Conservation (phyloP, 257 asterid species). For the Primulina huaijiensis region DNA sequence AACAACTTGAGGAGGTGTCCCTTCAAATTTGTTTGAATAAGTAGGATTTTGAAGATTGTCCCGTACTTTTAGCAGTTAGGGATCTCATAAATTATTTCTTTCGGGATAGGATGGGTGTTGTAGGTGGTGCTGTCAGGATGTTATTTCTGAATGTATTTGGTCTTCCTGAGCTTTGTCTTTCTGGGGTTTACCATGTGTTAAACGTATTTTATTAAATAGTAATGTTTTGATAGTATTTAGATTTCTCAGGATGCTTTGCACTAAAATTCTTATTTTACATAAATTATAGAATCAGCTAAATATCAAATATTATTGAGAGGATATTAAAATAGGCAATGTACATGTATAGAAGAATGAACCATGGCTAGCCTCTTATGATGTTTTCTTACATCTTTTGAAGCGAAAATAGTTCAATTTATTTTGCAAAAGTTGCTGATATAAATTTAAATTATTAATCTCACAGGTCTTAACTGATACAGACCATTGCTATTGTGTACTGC, state of each 20-base stretch:
- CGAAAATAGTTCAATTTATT: too few species aligned
- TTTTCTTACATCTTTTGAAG: not conserved
- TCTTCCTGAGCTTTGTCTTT: not conserved
- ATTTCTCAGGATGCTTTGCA: not conserved
- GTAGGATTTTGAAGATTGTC: not conserved
- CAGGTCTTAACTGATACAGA: conserved; percentile 96
- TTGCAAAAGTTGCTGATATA: not conserved
- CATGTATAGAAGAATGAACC: not conserved
- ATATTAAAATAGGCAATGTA: too few species aligned
- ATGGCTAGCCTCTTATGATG: not conserved
- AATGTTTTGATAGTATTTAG: not conserved
- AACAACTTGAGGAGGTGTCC: too few species aligned
- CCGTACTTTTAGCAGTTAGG: not conserved
- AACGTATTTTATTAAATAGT: not conserved
- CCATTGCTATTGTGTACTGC: conserved; percentile 92
- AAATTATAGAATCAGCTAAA: not conserved
- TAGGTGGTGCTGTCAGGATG: not conserved
- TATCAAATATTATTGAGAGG: not conserved
- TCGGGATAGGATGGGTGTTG: not conserved
- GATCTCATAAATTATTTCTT: not conserved
- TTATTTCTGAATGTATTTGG: not conserved
- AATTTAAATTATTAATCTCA: conserved; percentile 23
- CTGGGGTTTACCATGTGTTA: not conserved
- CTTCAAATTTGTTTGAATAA: not conserved
- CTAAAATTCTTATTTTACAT: too few species aligned